Base-by-base conservation (phyloP, 331 rosid genomes). In the Acacia concinna region DNA sequence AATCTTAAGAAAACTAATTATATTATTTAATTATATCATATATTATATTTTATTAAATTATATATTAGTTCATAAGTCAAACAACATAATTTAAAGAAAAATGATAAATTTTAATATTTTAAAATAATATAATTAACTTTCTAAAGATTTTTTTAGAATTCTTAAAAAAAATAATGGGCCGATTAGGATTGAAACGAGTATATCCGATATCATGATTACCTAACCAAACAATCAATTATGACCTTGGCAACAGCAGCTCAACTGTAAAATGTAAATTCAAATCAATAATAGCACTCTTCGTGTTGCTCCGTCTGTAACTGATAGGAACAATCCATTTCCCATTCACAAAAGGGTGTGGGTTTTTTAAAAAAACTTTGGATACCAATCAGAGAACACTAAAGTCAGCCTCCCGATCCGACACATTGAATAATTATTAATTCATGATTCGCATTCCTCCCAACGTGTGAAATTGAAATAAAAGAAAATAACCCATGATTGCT, bases 241-340 rank as follows among this genome's bases (percentile, higher is more conserved):
- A 14, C 13, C 56, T 28, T 82, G 87, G 83, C 88, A 88, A 87
- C 41, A 2, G 35, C 35, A 32, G 35, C 87, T 72, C 82, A 65
- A 54, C 79, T 3, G 43, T 17, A 81, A 65, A 54, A 76, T 3
- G 43, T 17, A 81, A 81, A 47, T 77, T 71, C 40, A 77, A 78
- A 34, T 54, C 68, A 51, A 59, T 40, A 9, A 9, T 10, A 27
- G n/a, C 30, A 46, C 63, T 60, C 28, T 31, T 14, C 1, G 9
- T 56, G 63, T 23, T 56, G 31, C 31, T 23, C 63, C 31, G 31
- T 56, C 63, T 2, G 10, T 21, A 9, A 20, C 47, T 21, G 30
- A 34, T 69, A 30, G 34, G 43, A 12, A 4, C 25, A 59, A 47
- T 43, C 31, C 66, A 69, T 31, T 8, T 75, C 6, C 70, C 81